phyloP scores from a whole-genome alignment of 345 rosid genomes.

The Sisymbrium altissimum region DNA sequence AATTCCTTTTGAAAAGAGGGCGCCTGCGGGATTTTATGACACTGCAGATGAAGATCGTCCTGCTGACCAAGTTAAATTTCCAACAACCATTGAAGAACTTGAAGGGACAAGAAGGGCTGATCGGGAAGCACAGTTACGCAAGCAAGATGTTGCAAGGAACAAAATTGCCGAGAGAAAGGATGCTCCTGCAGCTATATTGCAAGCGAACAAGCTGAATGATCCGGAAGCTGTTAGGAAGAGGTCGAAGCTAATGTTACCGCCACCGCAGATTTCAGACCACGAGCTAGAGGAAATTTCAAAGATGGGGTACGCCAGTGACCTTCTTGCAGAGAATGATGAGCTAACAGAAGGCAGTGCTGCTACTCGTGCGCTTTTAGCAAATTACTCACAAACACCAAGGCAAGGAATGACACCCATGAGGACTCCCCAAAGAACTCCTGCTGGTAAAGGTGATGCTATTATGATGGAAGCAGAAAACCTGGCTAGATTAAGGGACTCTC shows the following conservation, averaged over 20 bases:
- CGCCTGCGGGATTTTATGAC: slow-evolving; percentile 92
- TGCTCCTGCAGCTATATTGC: slow-evolving; percentile 90
- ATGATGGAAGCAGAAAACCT: slow-evolving; percentile 99
- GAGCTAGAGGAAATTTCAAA: slow-evolving; percentile 97
- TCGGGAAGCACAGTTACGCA: slow-evolving; percentile 78
- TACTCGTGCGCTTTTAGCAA: slow-evolving; percentile 90
- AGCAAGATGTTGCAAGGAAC: slow-evolving; percentile 79
- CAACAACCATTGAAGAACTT: slow-evolving; percentile 90
- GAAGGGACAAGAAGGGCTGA: slow-evolving; percentile 96
- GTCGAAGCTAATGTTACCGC: slow-evolving; percentile 95
- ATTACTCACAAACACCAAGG: slow-evolving; percentile 82
- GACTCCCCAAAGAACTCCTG: slow-evolving; percentile 97
- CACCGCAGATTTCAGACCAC: slow-evolving; percentile 93
- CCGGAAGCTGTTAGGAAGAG: slow-evolving; percentile 94
- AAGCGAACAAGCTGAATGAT: slow-evolving; percentile 97
- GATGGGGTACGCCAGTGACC: slow-evolving; percentile 97
- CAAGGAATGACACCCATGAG: slow-evolving; percentile 85
- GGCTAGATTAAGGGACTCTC: slow-evolving; percentile 95
- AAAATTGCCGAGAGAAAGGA: slow-evolving; percentile 94
- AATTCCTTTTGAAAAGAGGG: slow-evolving; percentile 96
- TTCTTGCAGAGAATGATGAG: slow-evolving; percentile 79
- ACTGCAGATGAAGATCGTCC: slow-evolving; percentile 86
- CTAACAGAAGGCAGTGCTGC: slow-evolving; percentile 88
- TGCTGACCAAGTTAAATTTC: slow-evolving; percentile 74
- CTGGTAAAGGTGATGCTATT: slow-evolving; percentile 95